Evolutionary conservation across 164 flowering plant genomes (phyloP), one percentile per base, ranked within the genome.

Genomic region (Vitis rotundifolia): DNA sequence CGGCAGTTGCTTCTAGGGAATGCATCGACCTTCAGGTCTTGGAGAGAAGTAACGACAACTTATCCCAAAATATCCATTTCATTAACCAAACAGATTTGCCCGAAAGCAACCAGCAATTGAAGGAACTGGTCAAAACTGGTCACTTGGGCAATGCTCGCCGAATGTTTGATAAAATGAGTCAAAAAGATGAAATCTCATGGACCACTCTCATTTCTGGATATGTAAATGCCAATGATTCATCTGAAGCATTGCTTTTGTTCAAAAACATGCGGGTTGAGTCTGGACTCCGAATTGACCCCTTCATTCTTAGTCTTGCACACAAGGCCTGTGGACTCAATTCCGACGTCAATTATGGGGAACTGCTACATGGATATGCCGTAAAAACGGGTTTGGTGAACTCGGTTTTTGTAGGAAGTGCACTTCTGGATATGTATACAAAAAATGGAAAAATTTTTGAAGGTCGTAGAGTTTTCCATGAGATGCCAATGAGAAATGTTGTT

Each of bases 371-470:
- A 11, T 86, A 73, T 73, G 78, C 86, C 9, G 82, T 90, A 5
- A 93, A 90, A 75, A 71, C 84, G n/a, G 86, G 88, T 60, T 70
- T 91, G 4, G 75, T 84, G 44, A 80, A 82, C 61, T 90, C 92
- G 22, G 91, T 93, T 5, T 93, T 89, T 75, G 98, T 91, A 11
- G 96, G 97, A 18, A 94, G 94, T 76, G 81, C 97, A 8, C 78
- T 90, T 54, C 59, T 94, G 64, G 90, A 94, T 68, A 89, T 91
- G 94, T 94, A 91, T 67, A 76, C 68, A 49, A 91, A 91, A 73
- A 56, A 64, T 19, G 88, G 88, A 0, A 75, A 70, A 49, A 71
- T 83, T 28, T 68, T 52, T 49, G 69, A 69, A 59, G 87, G 89
- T 73, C 82, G 89, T 70, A 72, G 66, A 59, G 77, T 94, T 9